These are phyloP conservation scores for Brassica napus DNA, from an alignment of 345 rosid genomes.

Conservation along the genomic window Da-Ae NC_063439.1:8629001-8629500, in stretches of 20 bases:
- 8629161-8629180: too few species aligned
- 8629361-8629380: not conserved
- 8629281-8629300: not conserved
- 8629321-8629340: not conserved
- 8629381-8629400: not conserved
- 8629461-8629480: constrained; percentile 69
- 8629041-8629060: too few species aligned
- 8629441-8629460: constrained; percentile 67
- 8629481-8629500: constrained; percentile 67
- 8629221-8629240: not conserved
- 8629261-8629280: not conserved
- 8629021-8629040: too few species aligned
- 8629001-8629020: too few species aligned
- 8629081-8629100: too few species aligned
- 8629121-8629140: too few species aligned
- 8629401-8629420: not conserved
- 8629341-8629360: not conserved
- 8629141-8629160: too few species aligned
- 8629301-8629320: not conserved
- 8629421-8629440: constrained; percentile 21
- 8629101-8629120: too few species aligned
- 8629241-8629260: not conserved
- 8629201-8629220: too few species aligned
- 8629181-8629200: too few species aligned
- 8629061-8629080: too few species aligned